A percentile compares a stretch with the other conserved stretches of the same genome.
phyloP scores from a whole-genome alignment of 1,284 basidiomycete species.

The Ganoderma lingzhi region DNA sequence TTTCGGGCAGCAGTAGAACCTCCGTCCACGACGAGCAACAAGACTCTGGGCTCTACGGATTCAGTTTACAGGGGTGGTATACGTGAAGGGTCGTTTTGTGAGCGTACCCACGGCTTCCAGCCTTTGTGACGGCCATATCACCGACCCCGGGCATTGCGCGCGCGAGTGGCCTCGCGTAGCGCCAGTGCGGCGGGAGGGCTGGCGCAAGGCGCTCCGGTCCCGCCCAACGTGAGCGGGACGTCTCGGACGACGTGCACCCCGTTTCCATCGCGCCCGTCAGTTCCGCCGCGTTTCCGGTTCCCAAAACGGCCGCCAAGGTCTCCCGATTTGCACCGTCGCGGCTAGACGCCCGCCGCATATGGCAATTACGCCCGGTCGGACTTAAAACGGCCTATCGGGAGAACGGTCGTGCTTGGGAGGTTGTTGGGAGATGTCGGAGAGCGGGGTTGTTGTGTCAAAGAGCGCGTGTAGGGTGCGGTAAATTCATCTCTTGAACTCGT shows the following conservation, averaged over 20 bases:
- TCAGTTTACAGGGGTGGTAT: background rate
- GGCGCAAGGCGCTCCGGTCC: background rate
- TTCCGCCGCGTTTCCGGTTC: constrained; percentile 25
- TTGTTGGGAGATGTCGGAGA: constrained; percentile 14
- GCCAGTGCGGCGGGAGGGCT: no score
- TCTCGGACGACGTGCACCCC: constrained; percentile 20
- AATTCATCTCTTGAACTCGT: constrained; percentile 21
- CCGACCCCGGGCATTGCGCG: background rate
- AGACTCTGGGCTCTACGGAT: no score
- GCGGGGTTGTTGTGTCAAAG: constrained; percentile 9
- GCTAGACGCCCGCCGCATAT: constrained; percentile 11
- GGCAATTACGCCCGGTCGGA: constrained; percentile 21
- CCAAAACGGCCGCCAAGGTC: background rate
- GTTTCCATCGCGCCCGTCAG: background rate
- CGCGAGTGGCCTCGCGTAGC: background rate
- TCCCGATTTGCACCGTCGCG: constrained; percentile 24
- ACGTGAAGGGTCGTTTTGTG: background rate
- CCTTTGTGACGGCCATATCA: background rate
- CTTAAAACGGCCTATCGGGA: constrained; percentile 15
- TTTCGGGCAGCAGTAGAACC: constrained; percentile 17
- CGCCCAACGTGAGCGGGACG: constrained; percentile 17
- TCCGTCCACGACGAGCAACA: background rate
- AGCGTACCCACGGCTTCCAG: background rate
- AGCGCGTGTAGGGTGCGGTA: constrained; percentile 1
- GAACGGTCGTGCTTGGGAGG: background rate